Base-by-base conservation (phyloP, 2,329 filamentous ascomycete genomes). In the Fusarium equiseti region DNA sequence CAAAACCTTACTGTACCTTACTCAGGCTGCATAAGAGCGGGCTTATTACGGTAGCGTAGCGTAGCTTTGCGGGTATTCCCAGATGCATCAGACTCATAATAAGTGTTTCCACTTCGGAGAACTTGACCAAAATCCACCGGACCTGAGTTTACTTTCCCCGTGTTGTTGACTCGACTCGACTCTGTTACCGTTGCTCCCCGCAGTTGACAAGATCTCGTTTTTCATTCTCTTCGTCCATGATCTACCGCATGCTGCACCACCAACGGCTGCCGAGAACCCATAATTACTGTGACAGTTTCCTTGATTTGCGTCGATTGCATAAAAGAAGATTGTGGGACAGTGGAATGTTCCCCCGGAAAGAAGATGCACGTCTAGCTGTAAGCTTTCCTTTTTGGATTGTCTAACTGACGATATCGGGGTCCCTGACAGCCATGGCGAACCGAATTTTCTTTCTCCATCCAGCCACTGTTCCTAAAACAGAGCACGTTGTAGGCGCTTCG, bases 21-120 rank as follows among this genome's bases (percentile, higher is more conserved):
- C 44, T 49, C 40, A 49, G 46, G 53, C 63, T 73, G 67, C 73
- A 75, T 26, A 27, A 72, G 27, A 64, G 70, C 70, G 73, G 73
- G 55, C 65, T 53, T 29, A 53, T 53, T 29, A 53, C 24, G 27
- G 35, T 53, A 53, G 35, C 26, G 50, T 63, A 53, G 50, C 35
- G 50, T 63, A 62, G 71, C 27, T 27, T 27, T 27, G 27, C 71
- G 72, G 72, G 65, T 73, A 70, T 71, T 70, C 58, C 68, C 68
- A 66, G 70, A 43, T 53, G 50, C 50, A 43, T 43, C 50, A 53
- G 50, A 53, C 24, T 52, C 26, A 48, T n/a, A 26, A 48, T n/a
- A 26, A 53, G n/a, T 26, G 35, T 53, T 70, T 64, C 62, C 62
- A 57, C 62, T 58, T 57, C 31, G 22, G 45, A 65, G 22, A 42